Evolutionary conservation across 352 stramenopile genomes (phyloP).

Genomic region (Phytophthora pistaciae): DNA sequence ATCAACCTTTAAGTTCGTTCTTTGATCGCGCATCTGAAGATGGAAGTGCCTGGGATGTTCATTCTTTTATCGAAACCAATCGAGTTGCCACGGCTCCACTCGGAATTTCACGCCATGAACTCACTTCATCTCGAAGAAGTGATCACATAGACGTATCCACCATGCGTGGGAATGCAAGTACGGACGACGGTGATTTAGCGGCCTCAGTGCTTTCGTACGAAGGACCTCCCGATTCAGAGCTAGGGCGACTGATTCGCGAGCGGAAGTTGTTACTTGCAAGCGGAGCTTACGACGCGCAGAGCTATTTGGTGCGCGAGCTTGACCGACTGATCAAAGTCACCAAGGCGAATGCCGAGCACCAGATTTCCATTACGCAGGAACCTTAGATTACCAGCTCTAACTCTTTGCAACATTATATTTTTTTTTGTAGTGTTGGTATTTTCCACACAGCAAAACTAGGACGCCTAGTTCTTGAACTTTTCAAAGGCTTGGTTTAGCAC

Average conservation of each 20-base stretch:
- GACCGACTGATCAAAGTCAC: slow-evolving; percentile 59
- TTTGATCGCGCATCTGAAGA: slow-evolving; percentile 20
- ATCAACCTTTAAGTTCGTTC: slow-evolving; percentile 10
- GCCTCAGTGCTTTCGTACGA: slow-evolving; percentile 2
- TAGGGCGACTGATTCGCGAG: slow-evolving; percentile 63
- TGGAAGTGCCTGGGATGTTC: slow-evolving; percentile 15
- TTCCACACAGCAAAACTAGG: slow-evolving; percentile 9
- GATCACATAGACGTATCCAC: background rate
- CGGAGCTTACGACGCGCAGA: slow-evolving; percentile 68
- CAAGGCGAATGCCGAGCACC: slow-evolving; percentile 32
- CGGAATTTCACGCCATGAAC: background rate
- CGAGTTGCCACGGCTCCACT: background rate
- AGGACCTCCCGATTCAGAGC: slow-evolving; percentile 26
- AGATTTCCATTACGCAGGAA: slow-evolving; percentile 11
- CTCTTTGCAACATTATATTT: slow-evolving; percentile 15
- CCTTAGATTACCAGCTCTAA: no score
- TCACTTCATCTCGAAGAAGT: slow-evolving; percentile 2
- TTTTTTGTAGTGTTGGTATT: slow-evolving; percentile 9
- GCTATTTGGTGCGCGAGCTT: slow-evolving; percentile 74
- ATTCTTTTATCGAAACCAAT: slow-evolving; percentile 17
- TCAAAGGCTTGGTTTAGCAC: slow-evolving; percentile 91
- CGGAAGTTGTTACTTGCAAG: slow-evolving; percentile 66
- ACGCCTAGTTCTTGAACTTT: slow-evolving; percentile 74
- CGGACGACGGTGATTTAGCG: slow-evolving; percentile 1
- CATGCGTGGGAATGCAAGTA: background rate